Evolutionary conservation across 306 rosid genomes (phyloP).

Genomic region (Senna siamea): DNA sequence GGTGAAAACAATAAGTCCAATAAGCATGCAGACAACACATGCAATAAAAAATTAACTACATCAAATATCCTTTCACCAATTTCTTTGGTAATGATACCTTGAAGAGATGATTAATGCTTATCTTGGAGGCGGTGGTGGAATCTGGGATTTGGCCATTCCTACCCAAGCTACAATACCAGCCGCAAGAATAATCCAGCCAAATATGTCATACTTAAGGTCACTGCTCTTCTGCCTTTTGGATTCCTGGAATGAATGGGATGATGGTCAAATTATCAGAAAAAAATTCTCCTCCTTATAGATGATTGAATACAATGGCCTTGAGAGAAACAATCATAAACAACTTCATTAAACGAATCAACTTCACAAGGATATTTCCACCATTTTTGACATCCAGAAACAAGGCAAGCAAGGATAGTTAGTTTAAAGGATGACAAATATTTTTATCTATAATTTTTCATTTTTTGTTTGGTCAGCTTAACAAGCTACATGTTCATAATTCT

Average conservation of each 20-base stretch:
- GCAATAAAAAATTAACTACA: slow-evolving; percentile 31
- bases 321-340: no score
- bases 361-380: neutral
- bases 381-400: slow-evolving; percentile 7
- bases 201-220: slow-evolving; percentile 76
- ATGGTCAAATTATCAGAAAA: slow-evolving; percentile 16
- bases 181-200: slow-evolving; percentile 87
- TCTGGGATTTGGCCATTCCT: slow-evolving; percentile 76
- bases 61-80: slow-evolving; percentile 36
- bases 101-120: no score
- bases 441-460: slow-evolving; percentile 11
- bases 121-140: slow-evolving; percentile 71
- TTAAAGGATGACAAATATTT: slow-evolving; percentile 13
- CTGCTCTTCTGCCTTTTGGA: slow-evolving; percentile 66
- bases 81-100: slow-evolving; percentile 26
- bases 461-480: neutral
- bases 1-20: slow-evolving; percentile 16
- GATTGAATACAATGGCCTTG: slow-evolving; percentile 11
- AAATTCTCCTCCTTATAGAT: neutral
- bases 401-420: slow-evolving; percentile 27
- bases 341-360: slow-evolving; percentile 25
- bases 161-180: slow-evolving; percentile 79
- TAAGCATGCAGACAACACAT: slow-evolving; percentile 25
- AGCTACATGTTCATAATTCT: neutral
- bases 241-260: slow-evolving; percentile 47